Conservation (phyloP, 139 green algal genomes). For the Microglena sp. region DNA sequence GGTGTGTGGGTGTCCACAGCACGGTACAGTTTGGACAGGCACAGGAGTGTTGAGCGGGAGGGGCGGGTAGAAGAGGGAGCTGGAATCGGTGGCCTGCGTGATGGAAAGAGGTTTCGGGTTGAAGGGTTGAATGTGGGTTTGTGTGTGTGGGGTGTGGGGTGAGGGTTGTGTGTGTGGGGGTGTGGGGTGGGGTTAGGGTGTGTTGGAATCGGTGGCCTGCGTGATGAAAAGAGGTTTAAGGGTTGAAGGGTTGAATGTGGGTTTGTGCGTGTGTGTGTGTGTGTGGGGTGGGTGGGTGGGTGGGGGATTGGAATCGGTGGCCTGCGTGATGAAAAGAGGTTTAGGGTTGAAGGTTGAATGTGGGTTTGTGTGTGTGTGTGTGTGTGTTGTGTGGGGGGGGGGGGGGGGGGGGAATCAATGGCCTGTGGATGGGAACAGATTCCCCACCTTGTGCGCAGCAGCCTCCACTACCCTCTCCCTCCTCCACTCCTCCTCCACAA, state of each 20-base stretch:
- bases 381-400: not conserved
- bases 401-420: not conserved
- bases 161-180: too few relatives aligned
- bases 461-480: too few relatives aligned
- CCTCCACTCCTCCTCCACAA: too few relatives aligned
- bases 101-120: not conserved
- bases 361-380: not conserved
- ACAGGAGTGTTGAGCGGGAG: conserved; percentile 47
- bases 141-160: too few relatives aligned
- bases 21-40: too few relatives aligned
- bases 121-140: not conserved
- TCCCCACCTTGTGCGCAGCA: too few relatives aligned
- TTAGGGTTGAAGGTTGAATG: not conserved
- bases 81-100: too few relatives aligned
- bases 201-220: conserved; percentile 13
- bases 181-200: too few relatives aligned
- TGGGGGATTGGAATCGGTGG: too few relatives aligned
- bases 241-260: not conserved
- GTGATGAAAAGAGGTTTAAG: not conserved
- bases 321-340: too few relatives aligned
- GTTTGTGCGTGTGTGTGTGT: not conserved
- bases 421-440: too few relatives aligned
- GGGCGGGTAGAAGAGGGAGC: too few relatives aligned
- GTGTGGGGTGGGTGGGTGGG: conserved; percentile 50
- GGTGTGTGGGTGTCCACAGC: conserved; percentile 54